These are phyloP conservation scores for Neonothopanus nambi DNA, from an alignment of 1,284 basidiomycete genomes.

Conservation along the genomic window DNA sequence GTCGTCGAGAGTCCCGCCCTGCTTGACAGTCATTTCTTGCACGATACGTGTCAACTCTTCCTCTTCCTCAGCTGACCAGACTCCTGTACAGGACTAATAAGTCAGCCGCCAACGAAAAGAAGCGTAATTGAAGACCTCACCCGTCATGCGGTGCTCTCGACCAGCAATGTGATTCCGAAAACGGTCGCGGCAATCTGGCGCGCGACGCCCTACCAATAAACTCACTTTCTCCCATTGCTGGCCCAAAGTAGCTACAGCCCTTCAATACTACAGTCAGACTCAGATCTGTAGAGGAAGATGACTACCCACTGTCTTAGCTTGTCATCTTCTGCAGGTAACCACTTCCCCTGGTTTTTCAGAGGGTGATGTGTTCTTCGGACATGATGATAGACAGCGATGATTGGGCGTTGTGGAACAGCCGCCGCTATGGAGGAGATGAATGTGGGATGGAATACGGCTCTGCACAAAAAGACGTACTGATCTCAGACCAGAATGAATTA, in stretches of 20 bases:
- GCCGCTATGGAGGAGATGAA: slow-evolving; percentile 44
- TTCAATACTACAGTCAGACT: slow-evolving; percentile 25
- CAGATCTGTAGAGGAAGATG: slow-evolving; percentile 1
- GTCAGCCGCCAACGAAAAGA: background rate
- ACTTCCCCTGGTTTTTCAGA: slow-evolving; percentile 65
- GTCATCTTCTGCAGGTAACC: slow-evolving; percentile 69
- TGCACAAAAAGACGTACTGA: slow-evolving; percentile 52
- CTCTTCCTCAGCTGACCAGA: slow-evolving; percentile 76
- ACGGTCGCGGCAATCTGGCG: slow-evolving; percentile 80
- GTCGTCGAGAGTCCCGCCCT: slow-evolving; percentile 68
- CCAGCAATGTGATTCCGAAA: slow-evolving; percentile 77
- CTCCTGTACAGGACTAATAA: slow-evolving; percentile 34
- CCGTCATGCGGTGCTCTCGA: slow-evolving; percentile 53
- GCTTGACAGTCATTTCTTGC: slow-evolving; percentile 64
- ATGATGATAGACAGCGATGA: slow-evolving; percentile 81
- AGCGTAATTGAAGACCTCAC: slow-evolving; percentile 31
- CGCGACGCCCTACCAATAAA: slow-evolving; percentile 65
- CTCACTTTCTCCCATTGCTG: slow-evolving; percentile 80
- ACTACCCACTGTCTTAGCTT: slow-evolving; percentile 56
- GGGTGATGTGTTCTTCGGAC: slow-evolving; percentile 71
- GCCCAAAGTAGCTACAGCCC: slow-evolving; percentile 69
- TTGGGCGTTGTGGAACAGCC: slow-evolving; percentile 70
- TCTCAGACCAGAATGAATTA: slow-evolving; percentile 72
- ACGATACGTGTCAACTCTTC: slow-evolving; percentile 70
- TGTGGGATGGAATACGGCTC: background rate